Evolutionary conservation across 352 stramenopile genomes (phyloP).

Genomic region (Globisporangium cystogenes): DNA sequence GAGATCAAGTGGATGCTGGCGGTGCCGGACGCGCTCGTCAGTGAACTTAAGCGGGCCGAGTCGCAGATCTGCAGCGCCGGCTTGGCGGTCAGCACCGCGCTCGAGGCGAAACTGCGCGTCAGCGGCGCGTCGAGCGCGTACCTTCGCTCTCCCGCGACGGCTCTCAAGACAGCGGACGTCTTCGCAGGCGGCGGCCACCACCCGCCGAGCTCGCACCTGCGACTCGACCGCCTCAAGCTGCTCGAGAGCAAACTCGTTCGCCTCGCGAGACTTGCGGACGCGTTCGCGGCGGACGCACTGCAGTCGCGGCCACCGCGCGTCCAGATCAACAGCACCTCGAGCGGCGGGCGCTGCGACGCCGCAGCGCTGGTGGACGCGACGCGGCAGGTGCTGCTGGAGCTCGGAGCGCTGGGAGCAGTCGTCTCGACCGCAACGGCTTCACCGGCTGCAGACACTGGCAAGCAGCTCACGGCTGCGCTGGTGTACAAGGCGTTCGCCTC

Average conservation of each 20-base stretch:
- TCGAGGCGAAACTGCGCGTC: constrained; percentile 30
- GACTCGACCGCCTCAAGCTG: constrained; percentile 7
- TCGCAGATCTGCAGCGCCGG: constrained; percentile 20
- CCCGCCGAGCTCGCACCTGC: constrained; percentile 3
- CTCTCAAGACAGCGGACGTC: constrained; percentile 12
- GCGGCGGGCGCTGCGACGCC: background rate
- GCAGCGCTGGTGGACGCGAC: constrained; percentile 16
- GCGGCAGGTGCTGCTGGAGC: constrained; percentile 22
- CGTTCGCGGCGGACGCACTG: background rate
- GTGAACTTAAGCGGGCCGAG: constrained; percentile 27
- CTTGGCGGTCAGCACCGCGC: constrained; percentile 12
- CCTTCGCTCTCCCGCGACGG: constrained; percentile 12
- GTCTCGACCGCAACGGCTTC: constrained; percentile 10
- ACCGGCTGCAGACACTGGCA: background rate
- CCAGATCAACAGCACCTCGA: background rate
- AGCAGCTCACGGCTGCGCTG: constrained; percentile 16
- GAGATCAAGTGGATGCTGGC: constrained; percentile 38
- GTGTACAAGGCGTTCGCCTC: constrained; percentile 21
- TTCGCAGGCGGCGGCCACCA: constrained; percentile 9
- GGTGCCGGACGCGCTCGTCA: constrained; percentile 25
- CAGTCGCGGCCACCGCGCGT: constrained; percentile 1
- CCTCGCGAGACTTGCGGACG: constrained; percentile 1
- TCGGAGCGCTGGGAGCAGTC: constrained; percentile 29
- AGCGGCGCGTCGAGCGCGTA: constrained; percentile 19
- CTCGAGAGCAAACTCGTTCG: constrained; percentile 7